These are phyloP conservation scores for Fomitiporia mediterranea DNA, from an alignment of 1,284 basidiomycete species.

Conservation along the genomic window DNA sequence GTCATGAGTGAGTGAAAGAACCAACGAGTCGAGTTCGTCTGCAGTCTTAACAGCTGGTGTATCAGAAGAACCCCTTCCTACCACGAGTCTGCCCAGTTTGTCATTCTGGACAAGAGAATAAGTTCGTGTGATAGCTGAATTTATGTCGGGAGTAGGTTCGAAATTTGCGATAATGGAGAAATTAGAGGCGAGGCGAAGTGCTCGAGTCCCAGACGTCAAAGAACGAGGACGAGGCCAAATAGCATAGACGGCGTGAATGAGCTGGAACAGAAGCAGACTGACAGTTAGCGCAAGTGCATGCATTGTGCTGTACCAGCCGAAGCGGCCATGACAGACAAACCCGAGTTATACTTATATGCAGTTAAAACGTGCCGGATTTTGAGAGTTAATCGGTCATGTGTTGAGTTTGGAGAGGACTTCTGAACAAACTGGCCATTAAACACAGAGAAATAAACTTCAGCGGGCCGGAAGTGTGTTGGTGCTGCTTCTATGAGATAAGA, in stretches of 20 bases:
- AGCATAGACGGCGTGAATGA: constrained; percentile 32
- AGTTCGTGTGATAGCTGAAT: constrained; percentile 38
- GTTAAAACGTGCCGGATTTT: no score
- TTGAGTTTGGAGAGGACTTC: no score
- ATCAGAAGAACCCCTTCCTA: constrained; percentile 39
- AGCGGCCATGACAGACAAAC: no score
- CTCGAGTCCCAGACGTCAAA: not conserved
- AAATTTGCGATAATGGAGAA: constrained; percentile 10
- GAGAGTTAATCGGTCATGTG: no score
- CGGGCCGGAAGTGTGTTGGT: no score
- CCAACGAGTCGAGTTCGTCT: not conserved
- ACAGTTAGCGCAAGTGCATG: no score
- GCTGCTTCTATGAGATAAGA: no score
- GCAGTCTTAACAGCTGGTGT: not conserved
- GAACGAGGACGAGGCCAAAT: constrained; percentile 13
- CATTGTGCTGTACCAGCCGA: no score
- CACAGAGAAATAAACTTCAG: no score
- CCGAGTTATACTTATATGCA: no score
- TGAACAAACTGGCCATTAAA: no score
- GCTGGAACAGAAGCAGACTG: no score
- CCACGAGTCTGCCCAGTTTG: constrained; percentile 45
- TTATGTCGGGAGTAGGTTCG: constrained; percentile 31
- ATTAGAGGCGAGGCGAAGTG: constrained; percentile 1
- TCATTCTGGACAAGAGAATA: constrained; percentile 39
- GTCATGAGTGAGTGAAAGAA: not conserved